phyloP scores from a whole-genome alignment of 2,329 filamentous ascomycete genomes.

The Fusarium luffae region DNA sequence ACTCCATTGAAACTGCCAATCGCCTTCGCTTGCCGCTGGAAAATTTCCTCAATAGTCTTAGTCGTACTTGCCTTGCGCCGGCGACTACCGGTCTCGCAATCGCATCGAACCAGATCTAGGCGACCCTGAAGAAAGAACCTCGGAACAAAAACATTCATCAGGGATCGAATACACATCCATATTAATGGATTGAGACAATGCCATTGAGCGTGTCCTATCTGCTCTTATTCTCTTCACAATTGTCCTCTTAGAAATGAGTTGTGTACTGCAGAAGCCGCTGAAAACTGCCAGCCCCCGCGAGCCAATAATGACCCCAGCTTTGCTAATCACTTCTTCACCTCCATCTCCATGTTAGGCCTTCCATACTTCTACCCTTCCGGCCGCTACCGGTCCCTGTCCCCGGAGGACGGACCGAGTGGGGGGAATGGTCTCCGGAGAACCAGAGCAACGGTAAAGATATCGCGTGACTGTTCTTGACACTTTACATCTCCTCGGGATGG shows the following conservation, averaged over 20 bases:
- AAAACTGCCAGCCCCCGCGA: conserved; percentile 22
- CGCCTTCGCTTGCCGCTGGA: conserved; percentile 22
- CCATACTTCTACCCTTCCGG: conserved; percentile 5
- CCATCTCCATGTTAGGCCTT: not conserved
- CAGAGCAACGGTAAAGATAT: conserved; percentile 2
- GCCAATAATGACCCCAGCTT: conserved; percentile 46
- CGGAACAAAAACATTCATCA: not conserved
- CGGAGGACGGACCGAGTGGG: conserved; percentile 28
- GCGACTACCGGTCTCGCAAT: conserved; percentile 23
- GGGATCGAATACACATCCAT: not conserved
- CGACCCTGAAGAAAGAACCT: not conserved
- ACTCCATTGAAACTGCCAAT: conserved; percentile 22
- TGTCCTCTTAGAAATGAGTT: not conserved
- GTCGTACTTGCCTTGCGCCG: conserved; percentile 12
- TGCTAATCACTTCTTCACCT: conserved; percentile 41
- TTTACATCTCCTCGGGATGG: conserved; percentile 26
- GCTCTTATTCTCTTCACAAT: not conserved
- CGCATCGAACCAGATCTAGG: conserved; percentile 17
- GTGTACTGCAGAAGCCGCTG: not conserved
- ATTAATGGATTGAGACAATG: not conserved
- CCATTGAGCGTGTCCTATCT: not conserved
- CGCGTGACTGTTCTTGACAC: not conserved
- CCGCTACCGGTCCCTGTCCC: conserved; percentile 18
- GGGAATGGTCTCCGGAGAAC: conserved; percentile 10
- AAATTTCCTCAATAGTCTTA: conserved; percentile 22